These are phyloP conservation scores for Kingdonia uniflora DNA, from an alignment of 164 flowering plant genomes.

Conservation along the genomic window DNA sequence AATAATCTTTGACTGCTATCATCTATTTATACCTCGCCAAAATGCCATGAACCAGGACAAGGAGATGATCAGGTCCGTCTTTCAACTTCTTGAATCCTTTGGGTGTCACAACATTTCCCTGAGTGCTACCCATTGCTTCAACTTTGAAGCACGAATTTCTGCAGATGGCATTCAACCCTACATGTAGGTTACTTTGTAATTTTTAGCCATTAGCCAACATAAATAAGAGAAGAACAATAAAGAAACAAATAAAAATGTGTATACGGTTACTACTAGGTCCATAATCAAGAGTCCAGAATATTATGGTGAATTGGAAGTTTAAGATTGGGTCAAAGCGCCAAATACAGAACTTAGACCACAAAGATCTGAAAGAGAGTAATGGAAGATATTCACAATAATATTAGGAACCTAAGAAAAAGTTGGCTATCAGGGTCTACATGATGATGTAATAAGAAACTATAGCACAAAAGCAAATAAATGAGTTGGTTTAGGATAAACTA, in stretches of 20 bases:
- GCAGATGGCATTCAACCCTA: conserved; percentile 40
- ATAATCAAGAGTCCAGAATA: too few species aligned
- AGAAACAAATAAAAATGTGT: too few species aligned
- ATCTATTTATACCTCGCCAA: conserved; percentile 56
- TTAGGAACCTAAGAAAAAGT: too few species aligned
- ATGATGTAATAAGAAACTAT: too few species aligned
- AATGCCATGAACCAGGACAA: conserved; percentile 96
- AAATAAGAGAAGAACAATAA: too few species aligned
- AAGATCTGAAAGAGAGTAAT: neutral
- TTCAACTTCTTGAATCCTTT: conserved; percentile 18
- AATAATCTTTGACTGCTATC: neutral
- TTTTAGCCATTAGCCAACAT: neutral
- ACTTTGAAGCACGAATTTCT: conserved; percentile 28
- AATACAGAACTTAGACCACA: neutral
- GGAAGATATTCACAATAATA: too few species aligned
- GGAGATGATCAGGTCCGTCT: conserved; percentile 84
- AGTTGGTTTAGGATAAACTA: too few species aligned
- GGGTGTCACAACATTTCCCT: conserved; percentile 35
- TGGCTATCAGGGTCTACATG: too few species aligned
- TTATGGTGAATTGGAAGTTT: neutral
- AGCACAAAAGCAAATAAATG: too few species aligned
- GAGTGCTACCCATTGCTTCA: conserved; percentile 49
- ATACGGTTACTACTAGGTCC: too few species aligned
- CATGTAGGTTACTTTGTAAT: conserved; percentile 12
- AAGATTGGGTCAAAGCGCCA: neutral